Conservation (phyloP, 441 rosid genomes). For the Populus trichocarpa region DNA sequence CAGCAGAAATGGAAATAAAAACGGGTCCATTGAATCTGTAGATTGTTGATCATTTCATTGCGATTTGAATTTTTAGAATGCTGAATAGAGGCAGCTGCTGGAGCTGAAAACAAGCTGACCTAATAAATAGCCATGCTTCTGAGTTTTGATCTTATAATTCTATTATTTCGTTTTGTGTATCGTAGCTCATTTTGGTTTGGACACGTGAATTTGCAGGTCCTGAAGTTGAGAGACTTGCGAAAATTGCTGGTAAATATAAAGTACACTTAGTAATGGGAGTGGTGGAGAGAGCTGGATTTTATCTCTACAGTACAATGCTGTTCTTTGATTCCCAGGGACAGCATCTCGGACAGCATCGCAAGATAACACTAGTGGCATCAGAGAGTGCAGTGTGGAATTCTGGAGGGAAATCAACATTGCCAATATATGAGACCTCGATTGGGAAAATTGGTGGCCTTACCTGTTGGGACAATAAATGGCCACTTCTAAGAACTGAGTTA, state of each 20-base stretch:
- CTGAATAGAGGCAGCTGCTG: neutral
- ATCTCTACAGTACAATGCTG: constrained; percentile 58
- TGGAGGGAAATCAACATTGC: constrained; percentile 38
- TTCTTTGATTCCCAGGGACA: constrained; percentile 71
- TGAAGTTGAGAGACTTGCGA: constrained; percentile 23
- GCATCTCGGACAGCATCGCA: constrained; percentile 75
- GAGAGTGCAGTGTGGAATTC: constrained; percentile 78
- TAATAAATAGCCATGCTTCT: neutral
- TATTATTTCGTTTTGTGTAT: neutral
- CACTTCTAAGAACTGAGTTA: constrained; percentile 22
- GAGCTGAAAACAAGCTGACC: neutral
- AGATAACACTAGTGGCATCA: constrained; percentile 65
- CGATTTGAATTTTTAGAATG: neutral
- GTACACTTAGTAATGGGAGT: constrained; percentile 26
- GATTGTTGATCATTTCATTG: neutral
- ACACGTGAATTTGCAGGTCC: constrained; percentile 15
- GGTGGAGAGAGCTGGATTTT: constrained; percentile 21
- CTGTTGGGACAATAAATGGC: constrained; percentile 22
- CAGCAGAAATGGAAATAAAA: neutral
- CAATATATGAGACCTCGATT: constrained; percentile 20
- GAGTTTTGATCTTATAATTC: neutral
- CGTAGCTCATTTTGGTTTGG: neutral
- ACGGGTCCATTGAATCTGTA: neutral
- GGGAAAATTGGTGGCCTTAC: constrained; percentile 26
- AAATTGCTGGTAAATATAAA: constrained; percentile 18